Percentiles rank a stretch among this genome's conserved stretches.
These are phyloP conservation scores for Ophiocordyceps robertsii DNA, from an alignment of 2,329 filamentous ascomycete species.

Conservation along the genomic window DNA sequence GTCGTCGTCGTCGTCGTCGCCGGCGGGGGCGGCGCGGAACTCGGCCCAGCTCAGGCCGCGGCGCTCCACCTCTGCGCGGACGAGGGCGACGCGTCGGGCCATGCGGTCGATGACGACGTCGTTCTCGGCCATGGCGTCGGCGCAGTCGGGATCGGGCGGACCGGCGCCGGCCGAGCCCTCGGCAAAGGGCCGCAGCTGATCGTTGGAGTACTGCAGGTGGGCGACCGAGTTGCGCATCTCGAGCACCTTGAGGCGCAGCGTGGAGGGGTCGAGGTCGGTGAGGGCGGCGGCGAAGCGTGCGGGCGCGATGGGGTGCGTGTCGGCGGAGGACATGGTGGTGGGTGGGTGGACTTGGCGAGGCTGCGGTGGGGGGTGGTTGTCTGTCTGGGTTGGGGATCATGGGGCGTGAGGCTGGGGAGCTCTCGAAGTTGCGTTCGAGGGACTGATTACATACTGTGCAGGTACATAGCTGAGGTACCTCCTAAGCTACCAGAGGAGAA, in stretches of 20 bases:
- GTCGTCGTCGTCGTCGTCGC: constrained; percentile 5
- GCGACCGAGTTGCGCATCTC: constrained; percentile 64
- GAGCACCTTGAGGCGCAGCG: constrained; percentile 60
- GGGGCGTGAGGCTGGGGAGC: too few species aligned
- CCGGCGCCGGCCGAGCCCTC: constrained; percentile 24
- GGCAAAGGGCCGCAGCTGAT: constrained; percentile 57
- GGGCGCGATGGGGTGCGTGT: constrained; percentile 46
- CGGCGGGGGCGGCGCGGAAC: constrained; percentile 30
- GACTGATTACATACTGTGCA: too few species aligned
- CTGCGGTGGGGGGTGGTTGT: too few species aligned
- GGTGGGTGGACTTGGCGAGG: too few species aligned
- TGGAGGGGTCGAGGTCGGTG: constrained; percentile 48
- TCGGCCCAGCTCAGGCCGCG: constrained; percentile 44
- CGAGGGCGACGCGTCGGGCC: constrained; percentile 48
- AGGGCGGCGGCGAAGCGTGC: constrained; percentile 54
- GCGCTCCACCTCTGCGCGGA: constrained; percentile 50
- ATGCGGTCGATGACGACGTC: constrained; percentile 54
- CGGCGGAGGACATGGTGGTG: constrained; percentile 50
- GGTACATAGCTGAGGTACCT: too few species aligned
- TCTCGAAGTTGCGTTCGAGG: too few species aligned
- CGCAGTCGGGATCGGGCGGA: constrained; percentile 51
- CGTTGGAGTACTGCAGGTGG: constrained; percentile 62
- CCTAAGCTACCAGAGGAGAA: too few species aligned
- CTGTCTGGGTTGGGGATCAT: too few species aligned
- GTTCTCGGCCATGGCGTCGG: constrained; percentile 63